phyloP scores from a whole-genome alignment of 495 filamentous ascomycete genomes.

The Cercophora samala region DNA sequence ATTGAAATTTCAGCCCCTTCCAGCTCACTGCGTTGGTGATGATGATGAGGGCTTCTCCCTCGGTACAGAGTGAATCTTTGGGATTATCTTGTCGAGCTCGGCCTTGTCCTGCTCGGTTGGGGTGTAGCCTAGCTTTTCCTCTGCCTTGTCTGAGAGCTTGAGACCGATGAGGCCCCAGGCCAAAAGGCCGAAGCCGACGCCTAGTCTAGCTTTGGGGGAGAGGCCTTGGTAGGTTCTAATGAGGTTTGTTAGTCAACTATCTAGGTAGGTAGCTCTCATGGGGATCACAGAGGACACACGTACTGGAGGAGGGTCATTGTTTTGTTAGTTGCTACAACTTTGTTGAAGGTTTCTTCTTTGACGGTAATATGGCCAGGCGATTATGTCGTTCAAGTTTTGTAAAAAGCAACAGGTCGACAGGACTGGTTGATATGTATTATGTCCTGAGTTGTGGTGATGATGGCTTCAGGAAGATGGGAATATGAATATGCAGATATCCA shows the following conservation, averaged over 20 bases:
- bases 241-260: constrained; percentile 5
- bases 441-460: not conserved
- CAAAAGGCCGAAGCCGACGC: constrained; percentile 41
- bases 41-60: constrained; percentile 15
- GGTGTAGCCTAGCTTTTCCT: constrained; percentile 41
- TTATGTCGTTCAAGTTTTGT: not conserved
- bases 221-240: constrained; percentile 39
- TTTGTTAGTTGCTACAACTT: too few species aligned
- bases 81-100: constrained; percentile 36
- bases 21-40: not conserved
- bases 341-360: too few species aligned
- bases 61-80: constrained; percentile 41
- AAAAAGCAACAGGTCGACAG: too few species aligned
- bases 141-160: constrained; percentile 39
- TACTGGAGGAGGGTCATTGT: constrained; percentile 1
- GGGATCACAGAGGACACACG: too few species aligned
- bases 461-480: not conserved
- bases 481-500: not conserved
- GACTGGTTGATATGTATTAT: too few species aligned
- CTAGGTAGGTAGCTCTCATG: too few species aligned
- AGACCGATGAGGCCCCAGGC: constrained; percentile 45
- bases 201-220: constrained; percentile 34
- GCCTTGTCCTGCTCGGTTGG: constrained; percentile 46
- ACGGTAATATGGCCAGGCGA: too few species aligned
- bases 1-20: not conserved